These are phyloP conservation scores for Colletotrichum sp. DNA, from an alignment of 2,329 filamentous ascomycete species.

Conservation along the genomic window DNA sequence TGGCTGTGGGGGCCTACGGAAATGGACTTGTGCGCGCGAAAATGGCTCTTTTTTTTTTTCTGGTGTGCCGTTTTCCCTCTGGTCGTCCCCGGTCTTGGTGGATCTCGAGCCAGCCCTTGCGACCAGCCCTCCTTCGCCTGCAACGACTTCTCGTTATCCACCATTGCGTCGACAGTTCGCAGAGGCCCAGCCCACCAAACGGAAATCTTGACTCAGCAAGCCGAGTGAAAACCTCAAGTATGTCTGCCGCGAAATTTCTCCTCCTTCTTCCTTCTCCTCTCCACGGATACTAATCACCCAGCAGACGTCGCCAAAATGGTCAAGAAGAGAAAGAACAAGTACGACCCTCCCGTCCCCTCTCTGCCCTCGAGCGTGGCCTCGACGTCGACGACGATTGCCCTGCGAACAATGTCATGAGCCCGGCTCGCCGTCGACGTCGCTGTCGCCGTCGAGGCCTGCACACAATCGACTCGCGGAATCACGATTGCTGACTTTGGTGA, in stretches of 20 bases:
- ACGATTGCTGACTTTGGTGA: slow-evolving; percentile 25
- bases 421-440: not conserved
- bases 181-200: not conserved
- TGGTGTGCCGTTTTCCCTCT: not conserved
- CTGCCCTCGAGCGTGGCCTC: not conserved
- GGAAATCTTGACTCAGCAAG: slow-evolving; percentile 20
- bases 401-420: not conserved
- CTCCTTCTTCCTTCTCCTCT: slow-evolving; percentile 22
- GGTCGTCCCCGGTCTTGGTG: not conserved
- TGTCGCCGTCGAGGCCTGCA: not conserved
- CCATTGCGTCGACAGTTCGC: not conserved
- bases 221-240: slow-evolving; percentile 22
- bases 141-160: not conserved
- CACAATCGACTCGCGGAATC: not conserved
- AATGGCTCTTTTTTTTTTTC: not conserved
- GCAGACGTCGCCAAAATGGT: slow-evolving; percentile 69
- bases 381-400: not conserved
- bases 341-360: slow-evolving; percentile 34
- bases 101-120: not conserved
- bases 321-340: slow-evolving; percentile 77
- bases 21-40: not conserved
- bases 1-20: not conserved
- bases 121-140: not conserved
- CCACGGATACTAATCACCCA: slow-evolving; percentile 30
- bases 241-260: slow-evolving; percentile 1